Conservation (phyloP, 768 basidiomycete genomes). For the Tricholoma saponaceum region DNA sequence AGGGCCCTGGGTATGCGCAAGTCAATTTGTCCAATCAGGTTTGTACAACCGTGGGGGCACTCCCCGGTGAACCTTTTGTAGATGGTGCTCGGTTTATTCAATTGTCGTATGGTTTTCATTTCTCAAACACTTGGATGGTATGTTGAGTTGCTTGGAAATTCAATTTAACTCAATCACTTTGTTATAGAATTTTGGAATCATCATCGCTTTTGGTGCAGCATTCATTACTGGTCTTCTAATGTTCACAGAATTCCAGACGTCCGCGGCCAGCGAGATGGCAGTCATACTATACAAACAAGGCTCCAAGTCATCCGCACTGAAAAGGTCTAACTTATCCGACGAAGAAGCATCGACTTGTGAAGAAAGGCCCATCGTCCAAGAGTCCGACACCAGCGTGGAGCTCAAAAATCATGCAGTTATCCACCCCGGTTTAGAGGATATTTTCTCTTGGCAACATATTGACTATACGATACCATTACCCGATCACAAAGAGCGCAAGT, state of each 20-base stretch:
- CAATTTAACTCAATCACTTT: neutral
- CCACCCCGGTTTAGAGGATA: slow-evolving; percentile 43
- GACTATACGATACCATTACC: slow-evolving; percentile 59
- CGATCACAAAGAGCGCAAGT: slow-evolving; percentile 35
- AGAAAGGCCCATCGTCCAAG: slow-evolving; percentile 24
- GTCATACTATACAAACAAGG: slow-evolving; percentile 67
- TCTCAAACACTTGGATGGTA: slow-evolving; percentile 20
- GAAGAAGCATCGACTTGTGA: slow-evolving; percentile 30
- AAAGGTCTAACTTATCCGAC: slow-evolving; percentile 11
- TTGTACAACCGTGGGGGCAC: slow-evolving; percentile 68
- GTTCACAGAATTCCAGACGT: slow-evolving; percentile 52
- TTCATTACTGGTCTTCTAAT: slow-evolving; percentile 56
- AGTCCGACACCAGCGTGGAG: slow-evolving; percentile 17
- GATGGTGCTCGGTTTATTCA: slow-evolving; percentile 49
- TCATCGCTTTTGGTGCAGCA: slow-evolving; percentile 56
- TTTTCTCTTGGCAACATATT: slow-evolving; percentile 80
- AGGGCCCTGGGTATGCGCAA: slow-evolving; percentile 58
- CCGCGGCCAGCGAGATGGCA: slow-evolving; percentile 30
- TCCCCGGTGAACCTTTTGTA: slow-evolving; percentile 55
- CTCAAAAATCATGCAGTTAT: slow-evolving; percentile 22
- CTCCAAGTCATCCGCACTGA: slow-evolving; percentile 21
- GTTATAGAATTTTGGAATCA: slow-evolving; percentile 61
- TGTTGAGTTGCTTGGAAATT: neutral
- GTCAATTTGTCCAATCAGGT: slow-evolving; percentile 63
- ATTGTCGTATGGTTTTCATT: slow-evolving; percentile 46